Percentiles rank a stretch among this genome's conserved stretches.
These are phyloP conservation scores for Corrigiola litoralis DNA, from an alignment of 179 eudicot species.

Conservation along the genomic window DNA sequence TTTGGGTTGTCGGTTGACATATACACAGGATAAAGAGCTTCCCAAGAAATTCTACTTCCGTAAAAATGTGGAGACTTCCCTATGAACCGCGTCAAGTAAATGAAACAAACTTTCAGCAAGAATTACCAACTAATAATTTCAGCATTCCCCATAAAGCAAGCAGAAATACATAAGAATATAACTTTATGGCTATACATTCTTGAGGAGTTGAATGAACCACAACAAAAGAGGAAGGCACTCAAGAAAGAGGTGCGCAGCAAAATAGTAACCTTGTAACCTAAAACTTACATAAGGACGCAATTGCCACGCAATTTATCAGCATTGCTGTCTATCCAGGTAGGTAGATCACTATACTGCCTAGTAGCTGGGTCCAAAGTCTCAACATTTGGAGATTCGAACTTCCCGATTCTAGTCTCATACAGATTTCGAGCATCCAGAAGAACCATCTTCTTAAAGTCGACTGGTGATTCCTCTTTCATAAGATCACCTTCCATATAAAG, in stretches of 20 bases:
- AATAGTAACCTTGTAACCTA: not conserved
- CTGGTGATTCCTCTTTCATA: conserved; percentile 33
- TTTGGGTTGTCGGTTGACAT: too few relatives aligned
- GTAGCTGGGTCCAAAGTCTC: conserved; percentile 86
- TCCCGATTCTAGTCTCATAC: conserved; percentile 96
- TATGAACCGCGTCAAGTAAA: too few relatives aligned
- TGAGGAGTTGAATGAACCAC: too few relatives aligned
- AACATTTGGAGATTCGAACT: conserved; percentile 63
- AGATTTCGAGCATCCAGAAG: conserved; percentile 91
- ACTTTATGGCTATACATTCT: too few relatives aligned
- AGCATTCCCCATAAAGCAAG: too few relatives aligned
- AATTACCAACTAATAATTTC: too few relatives aligned
- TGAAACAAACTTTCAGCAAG: too few relatives aligned
- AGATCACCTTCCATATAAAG: conserved; percentile 42
- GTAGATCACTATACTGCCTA: conserved; percentile 95
- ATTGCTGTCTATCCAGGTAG: conserved; percentile 84
- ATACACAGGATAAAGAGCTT: too few relatives aligned
- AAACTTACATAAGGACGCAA: conserved; percentile 73
- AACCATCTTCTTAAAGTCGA: conserved; percentile 45
- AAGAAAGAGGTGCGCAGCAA: not conserved
- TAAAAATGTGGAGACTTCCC: too few relatives aligned
- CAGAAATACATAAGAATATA: too few relatives aligned
- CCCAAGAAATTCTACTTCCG: too few relatives aligned
- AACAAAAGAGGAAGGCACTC: too few relatives aligned
- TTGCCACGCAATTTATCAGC: conserved; percentile 68